Evolutionary conservation across 192 early-diverging fungal species (phyloP).

Genomic region (Glomus cerebriforme): DNA sequence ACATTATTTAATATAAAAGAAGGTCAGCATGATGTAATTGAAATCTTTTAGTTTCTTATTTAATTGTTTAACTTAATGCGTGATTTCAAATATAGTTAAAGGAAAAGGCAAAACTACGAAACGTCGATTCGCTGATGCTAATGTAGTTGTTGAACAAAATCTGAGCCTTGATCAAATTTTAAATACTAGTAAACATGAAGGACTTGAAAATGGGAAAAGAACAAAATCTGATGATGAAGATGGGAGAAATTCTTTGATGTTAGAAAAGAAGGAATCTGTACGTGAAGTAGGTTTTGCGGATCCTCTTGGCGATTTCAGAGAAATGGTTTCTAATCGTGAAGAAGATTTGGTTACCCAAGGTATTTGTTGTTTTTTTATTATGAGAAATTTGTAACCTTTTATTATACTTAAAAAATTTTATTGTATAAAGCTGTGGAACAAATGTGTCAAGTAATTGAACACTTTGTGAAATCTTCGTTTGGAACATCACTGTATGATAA

Average conservation of each 20-base stretch:
- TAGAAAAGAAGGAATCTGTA: constrained; percentile 36
- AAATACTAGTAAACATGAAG: constrained; percentile 34
- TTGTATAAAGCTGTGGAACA: constrained; percentile 54
- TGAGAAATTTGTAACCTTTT: neutral
- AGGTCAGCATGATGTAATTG: constrained; percentile 33
- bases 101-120: constrained; percentile 36
- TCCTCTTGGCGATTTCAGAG: constrained; percentile 62
- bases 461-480: constrained; percentile 18
- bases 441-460: constrained; percentile 46
- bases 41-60: neutral
- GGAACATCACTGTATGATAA: constrained; percentile 46
- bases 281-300: constrained; percentile 53
- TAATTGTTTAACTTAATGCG: neutral
- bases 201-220: constrained; percentile 39
- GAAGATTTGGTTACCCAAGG: constrained; percentile 58
- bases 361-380: constrained; percentile 18
- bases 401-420: neutral
- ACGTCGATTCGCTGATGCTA: constrained; percentile 30
- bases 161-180: constrained; percentile 4
- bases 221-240: constrained; percentile 24
- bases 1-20: constrained; percentile 58
- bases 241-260: neutral
- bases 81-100: constrained; percentile 31
- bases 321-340: constrained; percentile 55
- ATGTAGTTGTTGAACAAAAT: constrained; percentile 9